Evolutionary conservation across 495 filamentous ascomycete species (phyloP).

Genomic region (Hypoxylon fragiforme): DNA sequence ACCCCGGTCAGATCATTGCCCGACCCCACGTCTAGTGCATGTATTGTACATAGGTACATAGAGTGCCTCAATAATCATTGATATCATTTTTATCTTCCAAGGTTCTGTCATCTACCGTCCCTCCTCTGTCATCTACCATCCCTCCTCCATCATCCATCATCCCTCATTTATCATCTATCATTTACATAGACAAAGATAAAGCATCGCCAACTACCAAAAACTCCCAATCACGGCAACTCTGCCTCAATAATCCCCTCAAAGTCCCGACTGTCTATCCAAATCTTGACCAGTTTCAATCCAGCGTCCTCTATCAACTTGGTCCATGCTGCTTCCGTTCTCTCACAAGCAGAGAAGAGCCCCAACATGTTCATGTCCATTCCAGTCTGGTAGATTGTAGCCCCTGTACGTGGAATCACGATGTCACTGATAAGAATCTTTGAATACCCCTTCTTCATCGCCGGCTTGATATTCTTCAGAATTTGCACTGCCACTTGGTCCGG

Average conservation of each 20-base stretch:
- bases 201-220: no score
- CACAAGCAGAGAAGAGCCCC: conserved; percentile 39
- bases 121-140: no score
- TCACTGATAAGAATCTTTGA: conserved; percentile 34
- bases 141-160: no score
- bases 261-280: conserved; percentile 37
- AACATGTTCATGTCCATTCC: conserved; percentile 55
- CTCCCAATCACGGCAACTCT: conserved; percentile 33
- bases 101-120: no score
- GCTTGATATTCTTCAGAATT: conserved; percentile 23
- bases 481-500: conserved; percentile 33
- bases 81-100: no score
- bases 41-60: no score
- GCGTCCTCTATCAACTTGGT: conserved; percentile 41
- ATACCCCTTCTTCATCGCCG: conserved; percentile 35
- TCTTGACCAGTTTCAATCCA: conserved; percentile 47
- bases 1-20: no score
- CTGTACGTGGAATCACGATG: conserved; percentile 33
- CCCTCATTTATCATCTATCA: no score
- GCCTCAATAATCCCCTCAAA: conserved; percentile 35
- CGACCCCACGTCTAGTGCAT: no score
- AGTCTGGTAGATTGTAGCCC: conserved; percentile 35
- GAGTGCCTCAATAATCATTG: no score
- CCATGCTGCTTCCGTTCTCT: conserved; percentile 49
- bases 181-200: no score